Evolutionary conservation across 345 rosid genomes (phyloP).

Genomic region (Melaleuca alternifolia): DNA sequence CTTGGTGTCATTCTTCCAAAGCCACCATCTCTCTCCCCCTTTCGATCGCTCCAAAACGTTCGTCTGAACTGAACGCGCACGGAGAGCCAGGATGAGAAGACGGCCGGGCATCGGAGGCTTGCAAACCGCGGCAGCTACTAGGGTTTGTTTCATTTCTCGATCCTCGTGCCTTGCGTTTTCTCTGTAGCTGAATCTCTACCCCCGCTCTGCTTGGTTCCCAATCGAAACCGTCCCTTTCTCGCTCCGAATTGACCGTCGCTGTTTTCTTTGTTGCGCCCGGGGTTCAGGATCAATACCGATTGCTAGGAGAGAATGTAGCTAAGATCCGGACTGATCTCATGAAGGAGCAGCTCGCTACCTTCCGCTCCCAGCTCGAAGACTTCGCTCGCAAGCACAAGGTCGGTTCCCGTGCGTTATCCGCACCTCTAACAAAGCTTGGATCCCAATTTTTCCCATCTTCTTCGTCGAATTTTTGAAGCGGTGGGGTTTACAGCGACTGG

Average conservation of each 20-base stretch:
- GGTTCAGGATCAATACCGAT: conserved; percentile 64
- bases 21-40: background rate
- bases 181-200: background rate
- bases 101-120: conserved; percentile 89
- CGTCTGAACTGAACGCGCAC: background rate
- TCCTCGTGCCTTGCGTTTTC: background rate
- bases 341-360: conserved; percentile 95
- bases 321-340: conserved; percentile 78
- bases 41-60: background rate
- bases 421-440: background rate
- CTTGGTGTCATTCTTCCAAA: background rate
- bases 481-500: background rate
- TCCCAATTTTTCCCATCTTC: background rate
- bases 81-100: conserved; percentile 39
- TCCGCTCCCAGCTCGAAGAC: conserved; percentile 79
- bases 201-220: background rate
- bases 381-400: conserved; percentile 97
- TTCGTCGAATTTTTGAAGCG: background rate
- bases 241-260: background rate
- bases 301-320: conserved; percentile 85
- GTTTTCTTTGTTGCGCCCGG: background rate
- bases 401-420: background rate
- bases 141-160: conserved; percentile 24
- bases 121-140: conserved; percentile 67
- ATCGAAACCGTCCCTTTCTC: background rate